A percentile compares a stretch with the other conserved stretches of the same genome.
Conservation (phyloP, 352 stramenopile species). For the Pythium rishiriense region DNA sequence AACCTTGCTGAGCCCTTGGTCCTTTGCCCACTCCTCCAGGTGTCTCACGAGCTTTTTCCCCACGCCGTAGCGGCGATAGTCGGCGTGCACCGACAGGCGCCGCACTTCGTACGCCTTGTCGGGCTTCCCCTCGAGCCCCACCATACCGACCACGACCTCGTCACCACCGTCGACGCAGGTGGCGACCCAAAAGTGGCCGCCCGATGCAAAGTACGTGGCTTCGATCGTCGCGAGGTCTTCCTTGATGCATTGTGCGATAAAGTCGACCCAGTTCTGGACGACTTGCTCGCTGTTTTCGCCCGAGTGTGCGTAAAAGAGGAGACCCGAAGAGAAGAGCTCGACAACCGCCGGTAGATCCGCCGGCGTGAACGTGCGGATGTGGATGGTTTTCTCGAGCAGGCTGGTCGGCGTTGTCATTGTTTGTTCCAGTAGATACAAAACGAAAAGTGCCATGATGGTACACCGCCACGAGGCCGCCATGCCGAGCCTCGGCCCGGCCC, state of each 20-base stretch:
- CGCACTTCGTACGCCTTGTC: conserved; percentile 34
- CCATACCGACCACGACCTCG: conserved; percentile 30
- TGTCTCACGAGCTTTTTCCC: conserved; percentile 33
- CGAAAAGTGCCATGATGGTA: too few species aligned
- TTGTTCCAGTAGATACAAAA: too few species aligned
- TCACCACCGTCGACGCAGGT: conserved; percentile 16
- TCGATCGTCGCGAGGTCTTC: conserved; percentile 2
- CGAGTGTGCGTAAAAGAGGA: conserved; percentile 4
- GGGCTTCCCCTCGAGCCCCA: conserved; percentile 28
- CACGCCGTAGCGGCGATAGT: conserved; percentile 39
- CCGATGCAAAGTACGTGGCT: conserved; percentile 1
- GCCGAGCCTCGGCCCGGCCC: too few species aligned
- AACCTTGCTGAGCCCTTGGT: not conserved
- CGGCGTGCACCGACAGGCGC: conserved; percentile 45
- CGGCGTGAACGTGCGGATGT: conserved; percentile 26
- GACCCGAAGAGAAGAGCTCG: not conserved
- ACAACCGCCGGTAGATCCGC: not conserved
- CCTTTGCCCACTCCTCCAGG: conserved; percentile 42
- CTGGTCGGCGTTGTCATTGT: too few species aligned
- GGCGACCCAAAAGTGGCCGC: conserved; percentile 54
- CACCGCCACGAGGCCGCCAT: too few species aligned
- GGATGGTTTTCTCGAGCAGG: too few species aligned
- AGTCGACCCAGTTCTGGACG: not conserved
- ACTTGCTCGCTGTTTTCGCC: not conserved
- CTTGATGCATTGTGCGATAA: not conserved